phyloP scores from a whole-genome alignment of 139 green algal species.

The Trebouxia sp. region DNA sequence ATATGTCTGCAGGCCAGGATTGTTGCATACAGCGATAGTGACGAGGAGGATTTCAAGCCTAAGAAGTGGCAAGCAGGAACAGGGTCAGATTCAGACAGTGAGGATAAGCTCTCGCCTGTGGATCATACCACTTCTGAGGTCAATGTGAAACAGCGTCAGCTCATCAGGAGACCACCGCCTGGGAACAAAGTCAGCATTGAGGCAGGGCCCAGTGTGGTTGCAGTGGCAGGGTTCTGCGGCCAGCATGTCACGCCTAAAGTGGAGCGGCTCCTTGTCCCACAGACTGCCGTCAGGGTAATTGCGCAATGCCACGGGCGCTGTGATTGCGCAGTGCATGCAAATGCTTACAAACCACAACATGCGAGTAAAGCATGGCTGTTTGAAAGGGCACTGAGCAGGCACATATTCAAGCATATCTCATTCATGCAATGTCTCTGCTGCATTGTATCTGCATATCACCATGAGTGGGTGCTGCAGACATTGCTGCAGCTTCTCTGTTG shows the following conservation, averaged over 20 bases:
- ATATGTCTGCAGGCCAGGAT: slow-evolving; percentile 29
- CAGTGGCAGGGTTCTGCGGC: background rate
- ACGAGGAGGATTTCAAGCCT: slow-evolving; percentile 24
- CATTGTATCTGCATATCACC: too few relatives aligned
- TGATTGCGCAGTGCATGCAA: too few relatives aligned
- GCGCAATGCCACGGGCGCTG: too few relatives aligned
- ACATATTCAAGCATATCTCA: too few relatives aligned
- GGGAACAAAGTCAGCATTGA: slow-evolving; percentile 18
- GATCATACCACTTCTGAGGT: slow-evolving; percentile 3
- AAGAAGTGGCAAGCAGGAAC: background rate
- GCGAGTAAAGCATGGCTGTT: too few relatives aligned
- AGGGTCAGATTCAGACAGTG: background rate
- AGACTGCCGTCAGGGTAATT: slow-evolving; percentile 1
- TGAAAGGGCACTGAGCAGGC: too few relatives aligned
- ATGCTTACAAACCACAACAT: too few relatives aligned
- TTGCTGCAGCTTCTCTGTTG: too few relatives aligned
- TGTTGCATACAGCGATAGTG: slow-evolving; percentile 34
- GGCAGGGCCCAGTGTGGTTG: background rate
- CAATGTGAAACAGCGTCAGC: background rate
- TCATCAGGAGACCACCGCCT: background rate
- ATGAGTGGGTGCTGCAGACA: too few relatives aligned
- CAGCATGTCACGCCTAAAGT: background rate
- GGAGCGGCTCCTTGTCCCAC: background rate
- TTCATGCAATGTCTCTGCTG: too few relatives aligned
- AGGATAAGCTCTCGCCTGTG: background rate